phyloP scores from a whole-genome alignment of 108 stramenopile species.

The Nitzschia sp. region DNA sequence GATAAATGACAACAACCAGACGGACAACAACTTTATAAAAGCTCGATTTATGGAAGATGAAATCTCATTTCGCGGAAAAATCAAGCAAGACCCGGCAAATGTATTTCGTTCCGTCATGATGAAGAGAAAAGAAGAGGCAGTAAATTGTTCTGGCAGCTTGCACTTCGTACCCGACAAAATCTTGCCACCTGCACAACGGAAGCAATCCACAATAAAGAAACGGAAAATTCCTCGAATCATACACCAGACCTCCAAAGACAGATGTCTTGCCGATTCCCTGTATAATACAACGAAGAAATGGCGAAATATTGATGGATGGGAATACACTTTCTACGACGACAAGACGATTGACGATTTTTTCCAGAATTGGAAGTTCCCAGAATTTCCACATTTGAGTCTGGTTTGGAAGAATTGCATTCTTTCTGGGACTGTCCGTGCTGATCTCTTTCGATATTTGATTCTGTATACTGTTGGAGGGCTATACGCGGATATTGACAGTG shows the following conservation, averaged over 20 bases:
- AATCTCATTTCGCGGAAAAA: too few relatives aligned
- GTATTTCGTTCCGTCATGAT: too few relatives aligned
- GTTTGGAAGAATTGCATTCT: conserved; percentile 29
- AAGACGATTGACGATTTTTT: conserved; percentile 45
- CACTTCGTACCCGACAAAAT: too few relatives aligned
- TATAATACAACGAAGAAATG: conserved; percentile 20
- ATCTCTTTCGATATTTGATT: conserved; percentile 58
- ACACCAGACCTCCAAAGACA: conserved; percentile 46
- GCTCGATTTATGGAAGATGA: not conserved
- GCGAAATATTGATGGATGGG: conserved; percentile 29
- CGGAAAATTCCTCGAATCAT: conserved; percentile 42
- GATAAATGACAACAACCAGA: not conserved
- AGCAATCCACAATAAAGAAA: too few relatives aligned
- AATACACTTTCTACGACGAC: conserved; percentile 67
- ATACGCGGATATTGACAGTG: conserved; percentile 58
- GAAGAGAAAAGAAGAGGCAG: too few relatives aligned
- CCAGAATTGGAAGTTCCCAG: conserved; percentile 27
- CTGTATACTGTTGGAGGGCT: conserved; percentile 53
- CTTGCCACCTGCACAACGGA: too few relatives aligned
- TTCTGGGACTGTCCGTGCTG: conserved; percentile 37
- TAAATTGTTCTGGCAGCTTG: too few relatives aligned
- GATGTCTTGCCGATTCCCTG: conserved; percentile 36
- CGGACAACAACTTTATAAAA: not conserved
- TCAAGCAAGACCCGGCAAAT: too few relatives aligned
- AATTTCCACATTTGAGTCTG: conserved; percentile 47